Percentiles rank a stretch among this genome's conserved stretches.
phyloP scores from a whole-genome alignment of 75 land plant genomes.

The Cryptomeria japonica region DNA sequence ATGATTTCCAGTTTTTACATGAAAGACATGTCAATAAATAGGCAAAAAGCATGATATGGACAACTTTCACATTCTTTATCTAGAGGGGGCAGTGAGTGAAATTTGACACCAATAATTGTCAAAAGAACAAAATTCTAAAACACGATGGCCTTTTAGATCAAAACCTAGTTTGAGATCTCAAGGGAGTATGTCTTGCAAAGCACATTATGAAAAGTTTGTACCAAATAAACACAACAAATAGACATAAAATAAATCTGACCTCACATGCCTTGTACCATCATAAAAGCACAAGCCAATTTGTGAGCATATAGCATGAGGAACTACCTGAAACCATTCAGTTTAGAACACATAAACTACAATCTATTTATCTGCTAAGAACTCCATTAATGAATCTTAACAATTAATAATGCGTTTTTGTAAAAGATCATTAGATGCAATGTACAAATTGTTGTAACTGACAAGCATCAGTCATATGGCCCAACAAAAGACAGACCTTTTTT shows the following conservation, averaged over 20 bases:
- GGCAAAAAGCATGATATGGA: background rate
- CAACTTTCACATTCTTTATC: background rate
- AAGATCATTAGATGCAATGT: background rate
- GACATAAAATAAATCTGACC: slow-evolving; percentile 4
- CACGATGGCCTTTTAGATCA: background rate
- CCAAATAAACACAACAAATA: background rate
- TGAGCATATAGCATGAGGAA: slow-evolving; percentile 25
- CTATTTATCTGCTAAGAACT: background rate
- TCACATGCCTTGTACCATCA: slow-evolving; percentile 18
- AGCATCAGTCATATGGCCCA: background rate
- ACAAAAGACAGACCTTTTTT: slow-evolving; percentile 29
- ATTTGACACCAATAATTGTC: background rate
- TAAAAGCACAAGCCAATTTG: slow-evolving; percentile 37
- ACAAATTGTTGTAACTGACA: background rate
- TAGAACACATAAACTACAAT: background rate
- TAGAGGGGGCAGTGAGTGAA: background rate
- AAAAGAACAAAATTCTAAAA: background rate
- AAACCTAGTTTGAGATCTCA: background rate
- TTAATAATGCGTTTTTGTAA: background rate
- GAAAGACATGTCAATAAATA: background rate
- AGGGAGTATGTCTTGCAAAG: background rate
- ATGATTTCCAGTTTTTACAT: background rate
- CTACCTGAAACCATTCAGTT: slow-evolving; percentile 19
- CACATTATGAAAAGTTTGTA: background rate
- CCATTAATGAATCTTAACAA: background rate